Evolutionary conservation across 179 eudicot genomes (phyloP).

Genomic region (Corrigiola litoralis): DNA sequence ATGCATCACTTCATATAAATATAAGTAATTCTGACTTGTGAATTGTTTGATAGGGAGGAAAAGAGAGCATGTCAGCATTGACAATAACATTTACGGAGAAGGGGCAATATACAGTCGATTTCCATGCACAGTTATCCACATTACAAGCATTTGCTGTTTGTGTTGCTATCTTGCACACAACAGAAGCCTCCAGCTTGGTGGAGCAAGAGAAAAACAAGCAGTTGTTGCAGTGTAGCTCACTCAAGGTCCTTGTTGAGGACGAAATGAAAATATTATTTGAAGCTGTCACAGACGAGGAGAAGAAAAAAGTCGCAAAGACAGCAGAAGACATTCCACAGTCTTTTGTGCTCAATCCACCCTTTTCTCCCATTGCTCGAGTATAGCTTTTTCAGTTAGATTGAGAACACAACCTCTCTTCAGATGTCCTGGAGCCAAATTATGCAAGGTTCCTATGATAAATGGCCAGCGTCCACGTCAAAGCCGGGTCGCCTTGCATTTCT

Average conservation of each 20-base stretch:
- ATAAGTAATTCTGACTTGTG: not conserved
- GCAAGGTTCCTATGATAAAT: no score
- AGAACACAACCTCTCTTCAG: not conserved
- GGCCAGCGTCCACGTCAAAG: no score
- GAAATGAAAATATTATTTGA: slow-evolving; percentile 58
- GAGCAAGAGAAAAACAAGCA: slow-evolving; percentile 45
- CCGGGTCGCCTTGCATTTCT: no score
- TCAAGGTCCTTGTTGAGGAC: slow-evolving; percentile 54
- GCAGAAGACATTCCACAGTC: slow-evolving; percentile 41
- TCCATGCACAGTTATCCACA: slow-evolving; percentile 71
- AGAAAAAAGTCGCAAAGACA: slow-evolving; percentile 33
- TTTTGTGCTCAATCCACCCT: slow-evolving; percentile 75
- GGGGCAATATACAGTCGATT: slow-evolving; percentile 65
- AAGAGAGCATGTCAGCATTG: slow-evolving; percentile 53
- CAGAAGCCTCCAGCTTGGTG: slow-evolving; percentile 48
- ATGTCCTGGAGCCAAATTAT: no score
- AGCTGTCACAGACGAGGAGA: slow-evolving; percentile 53
- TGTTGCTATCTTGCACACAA: slow-evolving; percentile 66
- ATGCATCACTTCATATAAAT: no score
- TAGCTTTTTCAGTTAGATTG: slow-evolving; percentile 20
- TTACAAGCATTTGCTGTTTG: slow-evolving; percentile 86
- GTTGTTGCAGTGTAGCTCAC: slow-evolving; percentile 42
- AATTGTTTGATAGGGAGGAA: slow-evolving; percentile 51
- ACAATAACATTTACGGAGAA: slow-evolving; percentile 44
- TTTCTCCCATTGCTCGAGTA: slow-evolving; percentile 88